Evolutionary conservation across 2,329 filamentous ascomycete genomes (phyloP).

Genomic region (Geosmithia flava): DNA sequence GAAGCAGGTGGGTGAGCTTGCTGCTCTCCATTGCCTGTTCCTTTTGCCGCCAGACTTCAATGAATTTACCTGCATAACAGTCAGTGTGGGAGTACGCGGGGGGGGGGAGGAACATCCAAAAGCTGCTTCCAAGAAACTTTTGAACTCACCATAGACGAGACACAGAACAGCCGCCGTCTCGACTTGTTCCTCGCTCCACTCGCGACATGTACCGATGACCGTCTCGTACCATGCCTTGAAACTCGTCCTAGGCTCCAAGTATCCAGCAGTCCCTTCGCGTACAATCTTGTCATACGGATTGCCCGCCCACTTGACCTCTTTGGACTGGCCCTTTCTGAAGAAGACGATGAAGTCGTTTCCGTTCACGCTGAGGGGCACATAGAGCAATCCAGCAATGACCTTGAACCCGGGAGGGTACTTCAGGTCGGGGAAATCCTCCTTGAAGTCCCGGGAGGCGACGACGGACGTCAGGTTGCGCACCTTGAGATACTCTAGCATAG

Average conservation of each 20-base stretch:
- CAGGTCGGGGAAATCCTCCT: constrained; percentile 68
- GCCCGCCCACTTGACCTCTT: constrained; percentile 73
- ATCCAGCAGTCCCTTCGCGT: constrained; percentile 58
- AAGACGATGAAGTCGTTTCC: constrained; percentile 84
- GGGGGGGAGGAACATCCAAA: too few relatives aligned
- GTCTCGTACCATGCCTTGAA: constrained; percentile 76
- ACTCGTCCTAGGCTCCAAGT: constrained; percentile 65
- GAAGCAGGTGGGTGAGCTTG: constrained; percentile 62
- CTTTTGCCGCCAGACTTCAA: constrained; percentile 87
- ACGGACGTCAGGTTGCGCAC: constrained; percentile 66
- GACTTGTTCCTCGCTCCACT: constrained; percentile 82
- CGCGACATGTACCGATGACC: constrained; percentile 67
- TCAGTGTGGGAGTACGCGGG: too few relatives aligned
- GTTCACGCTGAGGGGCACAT: constrained; percentile 66
- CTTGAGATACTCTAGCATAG: constrained; percentile 73
- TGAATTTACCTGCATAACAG: too few relatives aligned
- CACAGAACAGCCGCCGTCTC: constrained; percentile 83
- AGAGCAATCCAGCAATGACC: constrained; percentile 63
- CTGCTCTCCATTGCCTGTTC: constrained; percentile 74
- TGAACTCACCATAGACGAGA: constrained; percentile 71
- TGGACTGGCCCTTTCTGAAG: constrained; percentile 66
- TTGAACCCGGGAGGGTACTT: constrained; percentile 69
- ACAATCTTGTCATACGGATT: constrained; percentile 75
- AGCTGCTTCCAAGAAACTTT: too few relatives aligned
- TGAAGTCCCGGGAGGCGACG: constrained; percentile 64